phyloP scores from a whole-genome alignment of 352 stramenopile genomes.

The Globisporangium mamillatum region DNA sequence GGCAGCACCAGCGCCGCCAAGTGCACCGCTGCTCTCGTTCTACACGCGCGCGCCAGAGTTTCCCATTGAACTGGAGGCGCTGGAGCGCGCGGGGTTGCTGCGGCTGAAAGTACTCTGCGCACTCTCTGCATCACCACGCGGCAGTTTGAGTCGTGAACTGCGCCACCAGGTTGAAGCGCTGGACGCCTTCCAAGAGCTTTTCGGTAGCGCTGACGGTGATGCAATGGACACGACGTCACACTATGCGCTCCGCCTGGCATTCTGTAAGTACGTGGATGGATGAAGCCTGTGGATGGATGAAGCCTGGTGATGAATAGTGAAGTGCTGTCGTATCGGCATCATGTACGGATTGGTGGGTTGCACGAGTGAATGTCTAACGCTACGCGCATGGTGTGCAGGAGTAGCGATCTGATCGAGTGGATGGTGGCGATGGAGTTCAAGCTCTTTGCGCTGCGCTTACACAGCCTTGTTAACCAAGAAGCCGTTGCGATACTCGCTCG shows the following conservation, averaged over 20 bases:
- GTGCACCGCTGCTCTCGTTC: slow-evolving; percentile 37
- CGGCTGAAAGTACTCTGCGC: slow-evolving; percentile 34
- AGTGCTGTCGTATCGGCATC: neutral
- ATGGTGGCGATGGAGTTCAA: slow-evolving; percentile 44
- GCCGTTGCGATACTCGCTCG: slow-evolving; percentile 25
- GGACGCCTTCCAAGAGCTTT: slow-evolving; percentile 20
- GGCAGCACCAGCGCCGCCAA: neutral
- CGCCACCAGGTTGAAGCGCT: slow-evolving; percentile 9
- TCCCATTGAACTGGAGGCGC: slow-evolving; percentile 92
- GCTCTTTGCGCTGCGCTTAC: slow-evolving; percentile 37
- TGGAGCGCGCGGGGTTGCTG: slow-evolving; percentile 77
- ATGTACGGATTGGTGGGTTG: no score
- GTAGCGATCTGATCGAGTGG: slow-evolving; percentile 37
- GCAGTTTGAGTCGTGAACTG: neutral
- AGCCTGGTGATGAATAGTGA: no score
- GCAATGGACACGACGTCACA: slow-evolving; percentile 18
- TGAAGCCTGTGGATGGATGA: no score
- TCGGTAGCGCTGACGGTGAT: neutral
- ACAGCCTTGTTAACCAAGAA: neutral
- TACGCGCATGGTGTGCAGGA: slow-evolving; percentile 6
- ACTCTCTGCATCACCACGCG: neutral
- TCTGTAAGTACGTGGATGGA: no score
- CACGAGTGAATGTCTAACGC: no score
- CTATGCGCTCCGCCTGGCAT: slow-evolving; percentile 37
- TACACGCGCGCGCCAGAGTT: slow-evolving; percentile 80